Conservation (phyloP, 2,329 filamentous ascomycete species). For the Myriosclerotinia curreyana region DNA sequence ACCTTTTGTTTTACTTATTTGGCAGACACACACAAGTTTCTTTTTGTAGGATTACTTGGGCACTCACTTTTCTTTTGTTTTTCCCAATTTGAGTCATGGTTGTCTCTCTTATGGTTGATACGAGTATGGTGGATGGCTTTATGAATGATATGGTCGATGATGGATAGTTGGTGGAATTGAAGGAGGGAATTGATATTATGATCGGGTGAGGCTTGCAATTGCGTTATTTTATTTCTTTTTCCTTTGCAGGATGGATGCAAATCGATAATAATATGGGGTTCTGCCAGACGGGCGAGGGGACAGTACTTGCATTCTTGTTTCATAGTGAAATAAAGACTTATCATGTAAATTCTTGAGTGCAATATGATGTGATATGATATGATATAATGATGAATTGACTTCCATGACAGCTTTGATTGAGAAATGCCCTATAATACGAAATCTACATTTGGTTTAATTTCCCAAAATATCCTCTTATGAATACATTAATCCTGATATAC, state of each 20-base stretch:
- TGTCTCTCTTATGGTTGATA: constrained; percentile 4
- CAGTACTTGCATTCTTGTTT: constrained; percentile 13
- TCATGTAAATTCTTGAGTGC: neutral
- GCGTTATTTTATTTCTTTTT: neutral
- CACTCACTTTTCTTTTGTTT: constrained; percentile 6
- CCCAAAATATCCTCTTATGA: too few relatives aligned
- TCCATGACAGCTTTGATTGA: neutral
- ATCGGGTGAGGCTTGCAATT: neutral
- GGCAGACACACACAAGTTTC: constrained; percentile 9
- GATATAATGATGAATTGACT: neutral
- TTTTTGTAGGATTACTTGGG: constrained; percentile 20
- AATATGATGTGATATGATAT: neutral
- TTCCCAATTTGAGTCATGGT: neutral
- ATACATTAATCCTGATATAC: too few relatives aligned
- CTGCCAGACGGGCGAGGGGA: neutral
- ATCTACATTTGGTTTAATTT: too few relatives aligned
- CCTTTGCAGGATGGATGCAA: neutral
- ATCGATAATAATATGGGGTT: neutral
- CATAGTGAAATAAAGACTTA: constrained; percentile 11
- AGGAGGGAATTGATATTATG: neutral
- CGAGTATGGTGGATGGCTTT: constrained; percentile 1
- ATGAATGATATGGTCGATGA: neutral
- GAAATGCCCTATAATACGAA: too few relatives aligned
- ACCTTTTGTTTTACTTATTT: constrained; percentile 5
- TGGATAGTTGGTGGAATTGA: neutral